Evolutionary conservation across 352 stramenopile genomes (phyloP), one percentile per base, ranked within the genome.

Genomic region (Phytophthora palmivora): DNA sequence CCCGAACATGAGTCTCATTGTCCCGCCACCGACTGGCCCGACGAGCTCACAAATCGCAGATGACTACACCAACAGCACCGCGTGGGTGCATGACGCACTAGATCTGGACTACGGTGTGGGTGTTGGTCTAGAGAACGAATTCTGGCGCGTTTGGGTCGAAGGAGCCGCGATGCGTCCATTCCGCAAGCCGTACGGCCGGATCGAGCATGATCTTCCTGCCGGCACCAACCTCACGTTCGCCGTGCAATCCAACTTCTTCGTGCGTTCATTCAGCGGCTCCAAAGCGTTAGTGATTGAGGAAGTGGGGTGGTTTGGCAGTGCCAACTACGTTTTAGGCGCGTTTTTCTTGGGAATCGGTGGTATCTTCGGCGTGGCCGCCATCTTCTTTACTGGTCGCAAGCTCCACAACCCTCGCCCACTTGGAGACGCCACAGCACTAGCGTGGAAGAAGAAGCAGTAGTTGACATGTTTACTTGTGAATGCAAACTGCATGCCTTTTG

Each of bases 221-320:
- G 62, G 62, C 36, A 92, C 85, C 16, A 87, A 43, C 33, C 74
- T 94, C 32, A 74, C 76, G 24, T 92, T 94, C 47, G 85, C 83
- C 1, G 83, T 94, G 44, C 85, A 92, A 61, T 94, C 85, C 41
- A 92, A 92, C 51, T 94, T 88, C 68, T 92, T 76, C 47, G 81
- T 92, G 15, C 67, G 80, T 6, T 88, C 76, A 2, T 90, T 93
- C 43, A 68, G 28, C 10, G 84, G 79, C 21, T 69, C 74, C 36
- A 93, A 93, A 51, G 70, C 84, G n/a, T 48, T 93, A 26, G 78
- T 93, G 26, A 55, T 93, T 24, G 76, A 73, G 34, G 78, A 90
- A 26, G 43, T 89, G 24, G 67, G 74, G 45, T 94, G 85, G 82
- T 89, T 92, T 47, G 82, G 85, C 36, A 88, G 72, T 36, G 50